phyloP scores from a whole-genome alignment of 2,329 filamentous ascomycete genomes.

The Furcasterigmium furcatum region DNA sequence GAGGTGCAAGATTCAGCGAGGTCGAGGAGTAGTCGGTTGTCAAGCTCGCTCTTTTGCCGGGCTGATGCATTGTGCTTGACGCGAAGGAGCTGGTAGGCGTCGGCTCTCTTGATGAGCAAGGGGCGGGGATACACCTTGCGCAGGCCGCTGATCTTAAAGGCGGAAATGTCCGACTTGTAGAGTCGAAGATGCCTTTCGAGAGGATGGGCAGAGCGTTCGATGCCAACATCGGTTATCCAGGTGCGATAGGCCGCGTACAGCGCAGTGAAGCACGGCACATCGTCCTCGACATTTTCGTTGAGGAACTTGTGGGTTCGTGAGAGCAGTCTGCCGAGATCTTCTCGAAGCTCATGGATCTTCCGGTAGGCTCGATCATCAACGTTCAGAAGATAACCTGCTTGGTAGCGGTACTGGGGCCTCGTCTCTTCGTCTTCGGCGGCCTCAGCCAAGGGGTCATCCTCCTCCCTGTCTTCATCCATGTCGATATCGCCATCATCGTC shows the following conservation, averaged over 20 bases:
- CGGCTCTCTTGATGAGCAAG: slow-evolving; percentile 86
- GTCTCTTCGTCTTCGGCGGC: slow-evolving; percentile 77
- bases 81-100: slow-evolving; percentile 93
- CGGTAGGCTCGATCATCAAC: slow-evolving; percentile 59
- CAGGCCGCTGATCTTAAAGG: slow-evolving; percentile 91
- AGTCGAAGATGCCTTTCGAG: slow-evolving; percentile 83
- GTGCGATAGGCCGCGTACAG: slow-evolving; percentile 89
- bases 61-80: slow-evolving; percentile 90
- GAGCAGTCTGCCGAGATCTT: slow-evolving; percentile 74
- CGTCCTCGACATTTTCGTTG: slow-evolving; percentile 82
- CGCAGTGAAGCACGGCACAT: slow-evolving; percentile 91
- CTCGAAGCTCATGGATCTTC: slow-evolving; percentile 76
- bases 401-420: slow-evolving; percentile 83
- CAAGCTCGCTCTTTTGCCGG: slow-evolving; percentile 83
- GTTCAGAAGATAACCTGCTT: slow-evolving; percentile 79
- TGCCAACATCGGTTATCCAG: slow-evolving; percentile 97
- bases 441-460: slow-evolving; percentile 53
- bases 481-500: slow-evolving; percentile 45
- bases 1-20: slow-evolving; percentile 88
- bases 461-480: slow-evolving; percentile 31
- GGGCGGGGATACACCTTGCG: slow-evolving; percentile 91
- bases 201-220: slow-evolving; percentile 91
- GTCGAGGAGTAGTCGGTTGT: slow-evolving; percentile 80
- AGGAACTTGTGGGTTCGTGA: slow-evolving; percentile 85
- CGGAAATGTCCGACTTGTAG: slow-evolving; percentile 80